Percentiles rank a stretch among this genome's conserved stretches.
Conservation (phyloP, 2,329 filamentous ascomycete species). For the Hypoxylon rubiginosum region DNA sequence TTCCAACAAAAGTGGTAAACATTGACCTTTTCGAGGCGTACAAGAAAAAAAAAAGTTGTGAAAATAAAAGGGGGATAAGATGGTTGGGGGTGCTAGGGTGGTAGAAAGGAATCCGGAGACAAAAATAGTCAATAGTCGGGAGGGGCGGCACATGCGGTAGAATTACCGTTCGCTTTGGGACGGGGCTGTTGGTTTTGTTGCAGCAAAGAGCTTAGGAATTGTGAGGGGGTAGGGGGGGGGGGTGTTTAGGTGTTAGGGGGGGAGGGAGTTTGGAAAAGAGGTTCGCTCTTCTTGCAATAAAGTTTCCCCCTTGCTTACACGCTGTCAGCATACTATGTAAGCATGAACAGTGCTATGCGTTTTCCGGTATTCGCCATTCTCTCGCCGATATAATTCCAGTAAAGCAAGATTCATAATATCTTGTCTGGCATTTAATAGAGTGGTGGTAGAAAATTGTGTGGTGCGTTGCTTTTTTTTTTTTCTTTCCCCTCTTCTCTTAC, state of each 20-base stretch:
- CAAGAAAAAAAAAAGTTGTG: neutral
- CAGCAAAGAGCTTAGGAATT: neutral
- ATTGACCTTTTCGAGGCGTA: constrained; percentile 21
- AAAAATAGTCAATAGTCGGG: constrained; percentile 1
- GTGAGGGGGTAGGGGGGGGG: neutral
- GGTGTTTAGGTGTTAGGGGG: too few relatives aligned
- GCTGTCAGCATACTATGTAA: constrained; percentile 3
- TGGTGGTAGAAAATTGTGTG: neutral
- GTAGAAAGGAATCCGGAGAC: neutral
- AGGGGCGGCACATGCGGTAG: constrained; percentile 4
- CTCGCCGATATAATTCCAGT: constrained; percentile 4
- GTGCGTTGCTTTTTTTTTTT: neutral
- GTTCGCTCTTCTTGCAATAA: neutral
- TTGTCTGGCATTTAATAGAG: neutral
- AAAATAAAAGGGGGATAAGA: neutral
- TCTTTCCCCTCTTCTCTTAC: neutral
- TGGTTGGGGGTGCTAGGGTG: neutral
- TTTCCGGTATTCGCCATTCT: constrained; percentile 2
- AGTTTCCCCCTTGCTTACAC: neutral
- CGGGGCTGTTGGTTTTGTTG: neutral
- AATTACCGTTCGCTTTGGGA: neutral
- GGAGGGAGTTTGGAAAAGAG: too few relatives aligned
- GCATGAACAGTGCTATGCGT: neutral
- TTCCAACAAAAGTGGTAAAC: constrained; percentile 32
- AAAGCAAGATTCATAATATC: neutral